These are phyloP conservation scores for Colletotrichum noveboracense DNA, from an alignment of 2,329 filamentous ascomycete genomes.

Conservation along the genomic window DNA sequence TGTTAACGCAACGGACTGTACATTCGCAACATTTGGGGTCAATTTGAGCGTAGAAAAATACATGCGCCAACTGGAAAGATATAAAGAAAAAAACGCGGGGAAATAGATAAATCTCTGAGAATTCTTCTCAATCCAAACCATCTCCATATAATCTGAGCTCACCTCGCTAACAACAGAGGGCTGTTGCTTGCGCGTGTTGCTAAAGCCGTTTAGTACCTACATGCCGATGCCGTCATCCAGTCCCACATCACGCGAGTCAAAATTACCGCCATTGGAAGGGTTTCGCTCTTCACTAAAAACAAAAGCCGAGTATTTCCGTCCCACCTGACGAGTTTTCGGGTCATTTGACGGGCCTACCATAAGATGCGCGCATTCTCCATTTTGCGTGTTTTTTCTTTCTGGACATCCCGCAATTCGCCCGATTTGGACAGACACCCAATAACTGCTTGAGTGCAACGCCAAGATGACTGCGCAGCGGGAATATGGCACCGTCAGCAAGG, in stretches of 20 bases:
- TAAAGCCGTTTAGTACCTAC: neutral
- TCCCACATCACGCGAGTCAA: neutral
- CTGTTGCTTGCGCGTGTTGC: neutral
- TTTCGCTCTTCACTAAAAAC: neutral
- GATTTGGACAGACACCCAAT: neutral
- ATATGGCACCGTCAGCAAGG: neutral
- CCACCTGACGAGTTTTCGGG: neutral
- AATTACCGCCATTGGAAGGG: neutral
- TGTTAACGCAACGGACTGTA: neutral
- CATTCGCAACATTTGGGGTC: neutral
- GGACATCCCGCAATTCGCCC: neutral
- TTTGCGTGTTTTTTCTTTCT: neutral
- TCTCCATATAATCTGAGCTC: neutral
- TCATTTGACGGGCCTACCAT: neutral
- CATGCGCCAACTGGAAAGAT: neutral
- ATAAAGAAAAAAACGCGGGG: neutral
- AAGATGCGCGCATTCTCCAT: neutral
- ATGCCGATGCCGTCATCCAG: neutral
- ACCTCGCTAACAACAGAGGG: neutral
- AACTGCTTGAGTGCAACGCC: neutral
- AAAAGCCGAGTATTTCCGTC: neutral
- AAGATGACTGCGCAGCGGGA: neutral
- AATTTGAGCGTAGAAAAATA: neutral
- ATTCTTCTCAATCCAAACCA: neutral
- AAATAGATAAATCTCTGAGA: neutral